phyloP scores from a whole-genome alignment of 208 protist species.

The Balamuthia mandrillaris region DNA sequence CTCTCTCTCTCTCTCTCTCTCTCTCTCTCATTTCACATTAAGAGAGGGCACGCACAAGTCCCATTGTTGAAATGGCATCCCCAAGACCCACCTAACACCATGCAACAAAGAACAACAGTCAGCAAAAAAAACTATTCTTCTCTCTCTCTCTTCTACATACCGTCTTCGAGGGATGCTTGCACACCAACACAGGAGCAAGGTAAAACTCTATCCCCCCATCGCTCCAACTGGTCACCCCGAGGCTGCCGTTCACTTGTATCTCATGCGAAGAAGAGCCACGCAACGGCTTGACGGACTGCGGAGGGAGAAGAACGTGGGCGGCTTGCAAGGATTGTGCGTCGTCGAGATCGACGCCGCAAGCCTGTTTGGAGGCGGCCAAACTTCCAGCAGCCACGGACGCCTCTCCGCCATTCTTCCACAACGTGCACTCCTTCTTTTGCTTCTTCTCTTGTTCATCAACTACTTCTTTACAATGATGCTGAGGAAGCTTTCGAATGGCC shows the following conservation, averaged over 20 bases:
- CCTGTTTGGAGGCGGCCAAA: not conserved
- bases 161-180: not conserved
- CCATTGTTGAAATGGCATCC: constrained; percentile 1
- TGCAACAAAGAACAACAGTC: not conserved
- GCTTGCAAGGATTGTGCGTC: too few species aligned
- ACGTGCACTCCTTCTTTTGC: too few species aligned
- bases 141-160: not conserved
- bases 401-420: not conserved
- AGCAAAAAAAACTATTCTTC: not conserved
- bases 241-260: not conserved
- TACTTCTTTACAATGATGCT: too few species aligned
- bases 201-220: not conserved
- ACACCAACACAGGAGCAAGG: constrained; percentile 6
- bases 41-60: not conserved
- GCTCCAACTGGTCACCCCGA: not conserved
- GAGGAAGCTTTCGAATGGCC: too few species aligned
- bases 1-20: too few species aligned
- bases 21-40: too few species aligned
- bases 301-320: too few species aligned
- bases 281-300: too few species aligned
- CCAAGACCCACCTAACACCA: not conserved
- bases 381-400: not conserved
- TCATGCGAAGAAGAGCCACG: too few species aligned
- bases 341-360: constrained; percentile 1
- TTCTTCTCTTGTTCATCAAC: too few species aligned